phyloP scores from a whole-genome alignment of 495 filamentous ascomycete genomes.

The Penicillium simplicissimum region DNA sequence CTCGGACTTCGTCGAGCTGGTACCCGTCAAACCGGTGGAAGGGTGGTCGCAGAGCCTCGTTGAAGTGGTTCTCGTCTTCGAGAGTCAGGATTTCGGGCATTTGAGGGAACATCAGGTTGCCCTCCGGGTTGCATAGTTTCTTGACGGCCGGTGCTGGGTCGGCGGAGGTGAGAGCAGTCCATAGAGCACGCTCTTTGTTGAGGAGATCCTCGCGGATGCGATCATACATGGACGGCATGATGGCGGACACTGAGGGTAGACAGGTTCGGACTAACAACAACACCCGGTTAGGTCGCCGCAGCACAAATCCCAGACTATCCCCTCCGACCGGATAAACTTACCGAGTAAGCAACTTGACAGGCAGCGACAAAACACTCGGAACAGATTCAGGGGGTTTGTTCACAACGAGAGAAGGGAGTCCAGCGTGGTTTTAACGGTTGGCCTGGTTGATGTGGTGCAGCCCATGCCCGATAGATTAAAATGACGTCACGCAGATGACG shows the following conservation, averaged over 20 bases:
- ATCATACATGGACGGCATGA: conserved; percentile 46
- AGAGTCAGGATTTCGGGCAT: conserved; percentile 36
- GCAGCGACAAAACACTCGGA: not conserved
- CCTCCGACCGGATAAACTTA: not conserved
- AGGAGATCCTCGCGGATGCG: conserved; percentile 46
- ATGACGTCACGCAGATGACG: conserved; percentile 31
- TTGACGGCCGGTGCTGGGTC: conserved; percentile 42
- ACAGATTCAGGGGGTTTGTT: not conserved
- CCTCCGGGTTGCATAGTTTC: conserved; percentile 39
- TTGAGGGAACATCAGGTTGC: conserved; percentile 43
- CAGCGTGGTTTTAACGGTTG: conserved; percentile 9
- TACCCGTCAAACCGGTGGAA: conserved; percentile 49
- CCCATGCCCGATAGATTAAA: conserved; percentile 20
- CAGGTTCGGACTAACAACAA: not conserved
- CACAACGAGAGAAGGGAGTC: not conserved
- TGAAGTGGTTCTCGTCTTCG: conserved; percentile 29
- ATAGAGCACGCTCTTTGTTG: conserved; percentile 42
- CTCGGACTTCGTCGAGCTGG: conserved; percentile 39
- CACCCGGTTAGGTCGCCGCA: not conserved
- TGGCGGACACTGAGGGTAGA: no score
- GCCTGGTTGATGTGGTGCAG: not conserved
- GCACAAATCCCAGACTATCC: not conserved
- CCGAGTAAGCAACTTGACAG: not conserved
- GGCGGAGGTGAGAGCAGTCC: conserved; percentile 47
- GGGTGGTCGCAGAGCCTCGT: conserved; percentile 34